These are phyloP conservation scores for Echinochloa phyllopogon DNA, from an alignment of 176 grass and related monocot species.

Conservation along the genomic window DNA sequence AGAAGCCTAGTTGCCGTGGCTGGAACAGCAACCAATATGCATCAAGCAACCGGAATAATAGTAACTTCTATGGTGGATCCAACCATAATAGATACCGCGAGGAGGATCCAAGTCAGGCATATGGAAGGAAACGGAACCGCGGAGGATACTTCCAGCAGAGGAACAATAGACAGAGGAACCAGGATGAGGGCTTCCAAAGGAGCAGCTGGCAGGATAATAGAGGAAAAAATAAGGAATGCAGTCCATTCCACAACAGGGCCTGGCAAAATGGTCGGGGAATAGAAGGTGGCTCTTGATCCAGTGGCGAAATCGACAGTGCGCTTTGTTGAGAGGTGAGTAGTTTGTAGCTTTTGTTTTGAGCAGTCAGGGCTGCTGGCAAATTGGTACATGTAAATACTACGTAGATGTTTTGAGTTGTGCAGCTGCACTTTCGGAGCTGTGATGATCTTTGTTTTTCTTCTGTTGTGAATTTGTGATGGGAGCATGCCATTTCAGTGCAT, in stretches of 20 bases:
- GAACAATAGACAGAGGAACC: constrained; percentile 29
- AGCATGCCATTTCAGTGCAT: background rate
- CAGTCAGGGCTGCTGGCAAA: background rate
- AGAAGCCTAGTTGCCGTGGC: background rate
- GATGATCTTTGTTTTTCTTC: background rate
- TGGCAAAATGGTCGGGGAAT: background rate
- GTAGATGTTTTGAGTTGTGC: background rate
- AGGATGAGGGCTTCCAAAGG: constrained; percentile 27
- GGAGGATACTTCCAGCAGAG: constrained; percentile 32
- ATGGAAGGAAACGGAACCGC: constrained; percentile 46
- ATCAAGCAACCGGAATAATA: constrained; percentile 7
- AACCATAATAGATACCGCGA: background rate
- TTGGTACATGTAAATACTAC: constrained; percentile 17
- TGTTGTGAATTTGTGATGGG: background rate
- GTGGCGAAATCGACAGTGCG: background rate
- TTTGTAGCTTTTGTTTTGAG: constrained; percentile 24
- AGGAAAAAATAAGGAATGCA: constrained; percentile 28
- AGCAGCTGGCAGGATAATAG: constrained; percentile 35
- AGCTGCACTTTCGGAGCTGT: background rate
- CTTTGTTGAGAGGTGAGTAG: background rate
- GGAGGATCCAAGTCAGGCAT: background rate
- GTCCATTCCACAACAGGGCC: constrained; percentile 29
- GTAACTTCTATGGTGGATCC: constrained; percentile 8
- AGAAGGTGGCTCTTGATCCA: constrained; percentile 6
- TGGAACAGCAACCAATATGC: constrained; percentile 28